Evolutionary conservation across 1,284 basidiomycete genomes (phyloP), one percentile per base, ranked within the genome.

Genomic region (Pseudozyma hubeiensis): DNA sequence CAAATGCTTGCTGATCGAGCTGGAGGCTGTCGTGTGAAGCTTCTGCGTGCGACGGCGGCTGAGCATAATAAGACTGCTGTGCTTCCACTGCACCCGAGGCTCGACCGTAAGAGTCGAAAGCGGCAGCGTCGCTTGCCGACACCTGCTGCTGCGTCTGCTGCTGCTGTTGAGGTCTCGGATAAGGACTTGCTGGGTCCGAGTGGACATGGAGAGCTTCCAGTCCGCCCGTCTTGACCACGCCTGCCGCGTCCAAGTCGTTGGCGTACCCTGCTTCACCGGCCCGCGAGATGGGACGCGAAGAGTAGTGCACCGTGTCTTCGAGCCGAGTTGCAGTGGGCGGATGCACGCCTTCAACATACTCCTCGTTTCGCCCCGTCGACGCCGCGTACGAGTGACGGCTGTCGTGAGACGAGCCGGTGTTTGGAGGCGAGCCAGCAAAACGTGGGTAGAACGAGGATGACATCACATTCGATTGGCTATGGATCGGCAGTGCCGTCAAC

Each of bases 321-420:
- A 58, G 31, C 2, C 55, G 55, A 17, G 31, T 48, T 13, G 64
- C 59, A 1, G 59, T 40, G 6, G 56, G 64, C 5, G 61, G 56
- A 57, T 60, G 55, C 14, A 57, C 44, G 13, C 45, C 51, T 11
- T 72, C 69, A 4, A 47, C 45, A 16, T 58, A 30, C 19, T 67
- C 70, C 19, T 50, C 61, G 19, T 67, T 67, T 31, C 61, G 70
- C 2, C 43, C 50, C 5, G 53, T 31, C 14, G 55, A 34, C 3
- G 50, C 58, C 33, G 47, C 6, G 45, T 62, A 64, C 16, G 71
- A 74, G 30, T 69, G 63, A 7, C 63, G 62, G 35, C 71, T 74
- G 34, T 69, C 66, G 34, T 65, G 63, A 4, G 71, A 69, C 4
- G 71, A 68, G 59, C 66, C 51, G 2, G 71, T 74, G n/a, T 60